Percentiles rank a stretch among this genome's conserved stretches.
Conservation (phyloP, 805 yeast genomes). For the Ogataea kodamae region DNA sequence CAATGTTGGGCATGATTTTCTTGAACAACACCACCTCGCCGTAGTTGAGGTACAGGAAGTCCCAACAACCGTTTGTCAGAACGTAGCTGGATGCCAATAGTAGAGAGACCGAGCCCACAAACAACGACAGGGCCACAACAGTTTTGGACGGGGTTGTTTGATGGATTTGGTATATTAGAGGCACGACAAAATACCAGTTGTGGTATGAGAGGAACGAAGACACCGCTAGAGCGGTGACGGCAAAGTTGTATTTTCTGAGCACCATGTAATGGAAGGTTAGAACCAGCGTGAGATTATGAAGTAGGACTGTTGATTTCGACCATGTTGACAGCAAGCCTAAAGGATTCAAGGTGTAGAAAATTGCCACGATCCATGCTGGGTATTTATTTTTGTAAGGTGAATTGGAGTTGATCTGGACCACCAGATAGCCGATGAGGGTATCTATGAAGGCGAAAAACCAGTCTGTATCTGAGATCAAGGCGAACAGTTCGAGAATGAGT, state of each 20-base stretch:
- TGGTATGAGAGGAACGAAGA: constrained; percentile 63
- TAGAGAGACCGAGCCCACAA: constrained; percentile 23
- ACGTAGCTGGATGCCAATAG: constrained; percentile 39
- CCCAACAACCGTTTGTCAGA: constrained; percentile 37
- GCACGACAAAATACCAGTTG: constrained; percentile 58
- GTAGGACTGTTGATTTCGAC: constrained; percentile 61
- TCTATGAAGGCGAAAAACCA: constrained; percentile 59
- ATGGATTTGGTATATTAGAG: constrained; percentile 40
- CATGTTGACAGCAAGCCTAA: constrained; percentile 63
- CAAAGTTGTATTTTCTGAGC: constrained; percentile 35
- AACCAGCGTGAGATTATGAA: constrained; percentile 58
- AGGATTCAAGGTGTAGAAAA: constrained; percentile 78
- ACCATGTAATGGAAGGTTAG: constrained; percentile 45
- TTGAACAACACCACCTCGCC: constrained; percentile 55
- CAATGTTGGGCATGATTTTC: constrained; percentile 84
- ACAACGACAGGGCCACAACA: constrained; percentile 29
- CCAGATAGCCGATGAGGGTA: constrained; percentile 48
- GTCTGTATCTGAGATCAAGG: constrained; percentile 32
- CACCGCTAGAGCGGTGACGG: constrained; percentile 54
- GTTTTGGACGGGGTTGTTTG: constrained; percentile 1
- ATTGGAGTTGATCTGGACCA: constrained; percentile 49
- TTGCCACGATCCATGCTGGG: constrained; percentile 24
- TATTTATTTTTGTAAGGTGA: constrained; percentile 23
- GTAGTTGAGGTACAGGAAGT: constrained; percentile 52
- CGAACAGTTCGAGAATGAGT: constrained; percentile 52